phyloP scores from a whole-genome alignment of 768 basidiomycete genomes.

The Pleurotus cornucopiae region DNA sequence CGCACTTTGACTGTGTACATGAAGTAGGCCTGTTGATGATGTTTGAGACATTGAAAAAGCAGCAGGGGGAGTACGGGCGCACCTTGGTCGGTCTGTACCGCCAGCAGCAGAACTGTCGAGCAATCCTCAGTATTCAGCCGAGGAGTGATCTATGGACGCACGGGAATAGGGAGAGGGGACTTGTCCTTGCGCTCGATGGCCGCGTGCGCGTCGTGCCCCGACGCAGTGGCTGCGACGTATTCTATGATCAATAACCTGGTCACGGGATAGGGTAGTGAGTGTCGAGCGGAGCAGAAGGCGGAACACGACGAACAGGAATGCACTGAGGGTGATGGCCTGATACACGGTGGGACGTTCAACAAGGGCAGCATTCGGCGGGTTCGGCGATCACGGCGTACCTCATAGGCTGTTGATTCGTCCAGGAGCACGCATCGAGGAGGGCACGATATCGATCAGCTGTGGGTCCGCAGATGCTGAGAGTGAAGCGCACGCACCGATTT shows the following conservation, averaged over 20 bases:
- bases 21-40: conserved; percentile 62
- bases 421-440: neutral
- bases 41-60: neutral
- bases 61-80: neutral
- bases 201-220: conserved; percentile 59
- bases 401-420: conserved; percentile 45
- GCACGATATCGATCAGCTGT: neutral
- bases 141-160: conserved; percentile 13
- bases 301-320: conserved; percentile 66
- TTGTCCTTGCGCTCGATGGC: conserved; percentile 83
- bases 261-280: neutral
- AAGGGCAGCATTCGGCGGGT: neutral
- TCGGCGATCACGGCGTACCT: conserved; percentile 37
- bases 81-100: conserved; percentile 80
- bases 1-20: conserved; percentile 81
- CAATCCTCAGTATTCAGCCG: neutral
- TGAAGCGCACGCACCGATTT: conserved; percentile 29
- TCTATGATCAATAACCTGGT: conserved; percentile 75
- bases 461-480: neutral
- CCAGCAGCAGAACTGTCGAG: conserved; percentile 69
- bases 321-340: conserved; percentile 78
- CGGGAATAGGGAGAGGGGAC: conserved; percentile 62
- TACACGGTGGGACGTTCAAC: neutral
- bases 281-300: neutral
- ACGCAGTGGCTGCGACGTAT: conserved; percentile 70